Evolutionary conservation across 441 rosid species (phyloP).

Genomic region (Macaranga tanarius): DNA sequence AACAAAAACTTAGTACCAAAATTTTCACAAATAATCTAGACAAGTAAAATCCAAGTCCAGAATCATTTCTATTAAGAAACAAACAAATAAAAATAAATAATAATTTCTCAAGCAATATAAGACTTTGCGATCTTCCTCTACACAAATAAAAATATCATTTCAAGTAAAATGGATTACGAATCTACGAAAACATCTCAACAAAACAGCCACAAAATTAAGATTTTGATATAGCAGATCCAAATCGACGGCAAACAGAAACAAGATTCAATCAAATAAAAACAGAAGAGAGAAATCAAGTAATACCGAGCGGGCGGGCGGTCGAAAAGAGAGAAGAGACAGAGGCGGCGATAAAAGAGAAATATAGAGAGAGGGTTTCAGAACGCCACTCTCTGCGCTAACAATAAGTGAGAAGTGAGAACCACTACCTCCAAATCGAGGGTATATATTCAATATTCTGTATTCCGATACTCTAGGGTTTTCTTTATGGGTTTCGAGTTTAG

Average conservation of each 20-base stretch:
- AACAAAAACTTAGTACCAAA: too few species aligned
- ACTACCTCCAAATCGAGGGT: neutral
- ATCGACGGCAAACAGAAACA: neutral
- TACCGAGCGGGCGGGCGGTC: neutral
- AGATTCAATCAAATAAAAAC: neutral
- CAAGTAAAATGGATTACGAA: neutral
- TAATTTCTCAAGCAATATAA: neutral
- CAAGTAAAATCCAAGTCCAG: neutral
- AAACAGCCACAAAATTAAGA: neutral
- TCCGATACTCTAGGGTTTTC: slow-evolving; percentile 1
- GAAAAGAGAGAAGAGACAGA: neutral
- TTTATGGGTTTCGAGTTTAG: neutral
- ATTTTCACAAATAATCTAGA: too few species aligned
- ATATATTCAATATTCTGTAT: neutral
- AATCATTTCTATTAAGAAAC: too few species aligned
- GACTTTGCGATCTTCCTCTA: neutral
- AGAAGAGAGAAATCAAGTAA: neutral
- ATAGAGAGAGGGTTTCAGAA: neutral
- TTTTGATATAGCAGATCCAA: neutral
- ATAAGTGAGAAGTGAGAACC: neutral
- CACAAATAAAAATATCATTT: neutral
- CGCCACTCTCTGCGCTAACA: slow-evolving; percentile 4
- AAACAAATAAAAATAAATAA: neutral
- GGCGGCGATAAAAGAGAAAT: slow-evolving; percentile 4
- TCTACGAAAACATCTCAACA: neutral